A percentile compares a stretch with the other conserved stretches of the same genome.
Conservation (phyloP, 768 basidiomycete genomes). For the Strobilomyces dryophilus region DNA sequence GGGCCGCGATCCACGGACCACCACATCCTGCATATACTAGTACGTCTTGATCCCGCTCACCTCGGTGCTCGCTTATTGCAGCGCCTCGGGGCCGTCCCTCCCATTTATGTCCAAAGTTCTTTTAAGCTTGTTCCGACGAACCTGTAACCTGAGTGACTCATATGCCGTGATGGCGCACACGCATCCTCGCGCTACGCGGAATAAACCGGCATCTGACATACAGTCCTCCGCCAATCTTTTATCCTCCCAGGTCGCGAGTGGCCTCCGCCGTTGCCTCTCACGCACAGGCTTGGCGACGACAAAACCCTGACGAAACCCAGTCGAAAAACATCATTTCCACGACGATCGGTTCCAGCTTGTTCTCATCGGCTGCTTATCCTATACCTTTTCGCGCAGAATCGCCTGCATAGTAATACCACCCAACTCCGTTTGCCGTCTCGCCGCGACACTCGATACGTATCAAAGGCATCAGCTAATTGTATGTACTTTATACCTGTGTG, state of each 20-base stretch:
- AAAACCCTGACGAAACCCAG: background rate
- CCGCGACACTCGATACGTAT: background rate
- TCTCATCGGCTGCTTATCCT: background rate
- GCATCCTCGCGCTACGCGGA: conserved; percentile 4
- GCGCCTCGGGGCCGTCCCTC: background rate
- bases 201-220: conserved; percentile 13
- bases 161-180: conserved; percentile 4
- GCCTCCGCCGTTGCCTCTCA: conserved; percentile 1
- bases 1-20: conserved; percentile 1
- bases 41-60: background rate
- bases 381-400: background rate
- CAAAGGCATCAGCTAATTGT: no score
- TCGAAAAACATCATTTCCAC: conserved; percentile 14
- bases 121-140: background rate
- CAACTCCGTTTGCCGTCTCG: background rate
- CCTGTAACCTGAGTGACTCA: background rate
- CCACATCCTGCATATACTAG: background rate
- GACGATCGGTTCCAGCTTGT: conserved; percentile 10
- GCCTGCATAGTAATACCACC: background rate
- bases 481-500: no score
- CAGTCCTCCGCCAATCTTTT: background rate
- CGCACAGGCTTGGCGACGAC: conserved; percentile 11
- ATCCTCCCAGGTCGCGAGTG: background rate
- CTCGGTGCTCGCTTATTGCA: background rate
- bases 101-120: background rate